Evolutionary conservation across 805 yeast genomes (phyloP).

Genomic region (Saturnispora bothae): DNA sequence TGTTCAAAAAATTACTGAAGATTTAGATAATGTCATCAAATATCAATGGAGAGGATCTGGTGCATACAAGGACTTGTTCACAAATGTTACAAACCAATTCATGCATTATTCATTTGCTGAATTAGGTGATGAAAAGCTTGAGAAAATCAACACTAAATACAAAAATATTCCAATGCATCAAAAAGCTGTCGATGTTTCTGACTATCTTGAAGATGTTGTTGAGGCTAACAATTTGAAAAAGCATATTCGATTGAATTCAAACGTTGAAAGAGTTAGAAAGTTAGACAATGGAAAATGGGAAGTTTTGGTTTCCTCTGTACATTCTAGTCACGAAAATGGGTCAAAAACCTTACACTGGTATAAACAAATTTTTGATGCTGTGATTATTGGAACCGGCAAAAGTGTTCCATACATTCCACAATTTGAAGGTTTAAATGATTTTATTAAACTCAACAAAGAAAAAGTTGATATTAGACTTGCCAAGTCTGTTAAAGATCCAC

Average conservation of each 20-base stretch:
- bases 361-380: conserved; percentile 42
- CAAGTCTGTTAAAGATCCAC: conserved; percentile 38
- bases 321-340: conserved; percentile 8
- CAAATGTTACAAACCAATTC: conserved; percentile 33
- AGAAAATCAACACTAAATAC: conserved; percentile 8
- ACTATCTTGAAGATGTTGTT: conserved; percentile 13
- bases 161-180: conserved; percentile 11
- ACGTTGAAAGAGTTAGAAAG: conserved; percentile 31
- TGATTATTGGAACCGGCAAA: conserved; percentile 55
- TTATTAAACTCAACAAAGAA: conserved; percentile 31
- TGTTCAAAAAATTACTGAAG: not conserved
- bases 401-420: conserved; percentile 49
- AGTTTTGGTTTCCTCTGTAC: conserved; percentile 12
- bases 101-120: conserved; percentile 31
- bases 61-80: conserved; percentile 29
- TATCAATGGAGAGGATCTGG: conserved; percentile 32
- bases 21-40: not conserved
- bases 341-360: conserved; percentile 28
- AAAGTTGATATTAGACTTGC: conserved; percentile 39
- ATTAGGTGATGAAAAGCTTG: conserved; percentile 6
- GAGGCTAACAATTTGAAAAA: conserved; percentile 22
- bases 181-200: conserved; percentile 23
- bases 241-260: conserved; percentile 30
- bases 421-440: conserved; percentile 19
- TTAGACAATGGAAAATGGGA: conserved; percentile 29